Evolutionary conservation across 306 rosid genomes (phyloP), one percentile per base, ranked within the genome.

Genomic region (Astragalus glycyphyllos): DNA sequence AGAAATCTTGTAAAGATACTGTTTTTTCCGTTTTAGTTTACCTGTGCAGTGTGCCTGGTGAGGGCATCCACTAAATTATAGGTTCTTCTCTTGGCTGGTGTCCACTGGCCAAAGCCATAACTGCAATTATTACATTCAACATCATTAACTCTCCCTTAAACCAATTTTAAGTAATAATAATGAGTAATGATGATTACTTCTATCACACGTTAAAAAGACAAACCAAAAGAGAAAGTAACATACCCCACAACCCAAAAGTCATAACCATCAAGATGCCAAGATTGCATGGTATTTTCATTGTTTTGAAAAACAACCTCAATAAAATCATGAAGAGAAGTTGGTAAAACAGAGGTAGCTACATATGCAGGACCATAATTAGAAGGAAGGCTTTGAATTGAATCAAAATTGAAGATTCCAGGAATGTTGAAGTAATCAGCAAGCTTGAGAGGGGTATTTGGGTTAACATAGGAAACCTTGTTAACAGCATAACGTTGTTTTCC

Each of bases 191-290:
- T 29, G 42, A 49, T 75, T 71, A 59, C 58, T 72, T 49, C 29
- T 50, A 41, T 7, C 38, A 42, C 2, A 79, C 4, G 1, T 6
- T 35, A 66, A 57, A 29, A 64, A 29, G 57, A 68, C 56, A 64
- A 59, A 48, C 41, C 47, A 53, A 40, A 70, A 58, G 7, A 38
- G 47, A 46, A 81, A 12, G 37, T 20, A 12, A 58, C 92, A 75
- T 85, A 94, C 99, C 97, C 97, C 58, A 85, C 94, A 16, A 85
- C 86, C 99, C 99, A 91, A 56, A 94, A 91, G 68, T 94, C 99
- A 70, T 94, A 94, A 12, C 97, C 99, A 49, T 94, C 99, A 73
- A 94, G 90, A 79, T 94, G 99, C 89, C 92, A 80, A 38, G 99
- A 94, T 34, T 94, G 99, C 75, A 91, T 50, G 34, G 85, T 35